Percentiles rank a stretch among this genome's conserved stretches.
Evolutionary conservation across 495 filamentous ascomycete species (phyloP).

Genomic region (Penicillium paxilli): DNA sequence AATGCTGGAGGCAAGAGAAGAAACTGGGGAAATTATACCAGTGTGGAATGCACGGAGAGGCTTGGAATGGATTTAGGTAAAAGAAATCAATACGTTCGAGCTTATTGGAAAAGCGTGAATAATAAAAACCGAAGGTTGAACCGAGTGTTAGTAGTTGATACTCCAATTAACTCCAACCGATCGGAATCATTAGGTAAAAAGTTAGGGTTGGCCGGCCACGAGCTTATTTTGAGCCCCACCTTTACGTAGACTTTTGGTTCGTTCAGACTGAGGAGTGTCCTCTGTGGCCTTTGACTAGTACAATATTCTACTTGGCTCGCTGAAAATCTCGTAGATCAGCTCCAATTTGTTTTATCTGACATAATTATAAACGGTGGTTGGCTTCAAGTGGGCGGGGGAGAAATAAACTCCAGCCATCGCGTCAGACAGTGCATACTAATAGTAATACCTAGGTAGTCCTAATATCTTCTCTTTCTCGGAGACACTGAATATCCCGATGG

Average conservation of each 20-base stretch:
- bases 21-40: background rate
- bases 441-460: too few relatives aligned
- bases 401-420: too few relatives aligned
- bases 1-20: background rate
- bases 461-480: too few relatives aligned
- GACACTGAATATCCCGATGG: too few relatives aligned
- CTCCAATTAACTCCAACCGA: slow-evolving; percentile 22
- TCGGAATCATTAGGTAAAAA: slow-evolving; percentile 27
- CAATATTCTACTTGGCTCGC: too few relatives aligned
- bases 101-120: slow-evolving; percentile 5
- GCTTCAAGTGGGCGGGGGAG: too few relatives aligned
- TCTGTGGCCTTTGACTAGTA: too few relatives aligned
- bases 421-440: too few relatives aligned
- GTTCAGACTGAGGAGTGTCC: too few relatives aligned
- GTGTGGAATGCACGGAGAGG: slow-evolving; percentile 1
- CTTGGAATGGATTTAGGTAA: slow-evolving; percentile 15
- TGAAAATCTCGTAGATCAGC: too few relatives aligned
- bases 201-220: slow-evolving; percentile 10
- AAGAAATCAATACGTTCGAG: slow-evolving; percentile 5
- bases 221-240: slow-evolving; percentile 23
- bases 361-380: too few relatives aligned
- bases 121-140: slow-evolving; percentile 17
- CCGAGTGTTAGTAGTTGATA: slow-evolving; percentile 8
- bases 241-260: background rate
- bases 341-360: too few relatives aligned